These are phyloP conservation scores for Ophiostoma quercus DNA, from an alignment of 2,329 filamentous ascomycete species.

Conservation along the genomic window DNA sequence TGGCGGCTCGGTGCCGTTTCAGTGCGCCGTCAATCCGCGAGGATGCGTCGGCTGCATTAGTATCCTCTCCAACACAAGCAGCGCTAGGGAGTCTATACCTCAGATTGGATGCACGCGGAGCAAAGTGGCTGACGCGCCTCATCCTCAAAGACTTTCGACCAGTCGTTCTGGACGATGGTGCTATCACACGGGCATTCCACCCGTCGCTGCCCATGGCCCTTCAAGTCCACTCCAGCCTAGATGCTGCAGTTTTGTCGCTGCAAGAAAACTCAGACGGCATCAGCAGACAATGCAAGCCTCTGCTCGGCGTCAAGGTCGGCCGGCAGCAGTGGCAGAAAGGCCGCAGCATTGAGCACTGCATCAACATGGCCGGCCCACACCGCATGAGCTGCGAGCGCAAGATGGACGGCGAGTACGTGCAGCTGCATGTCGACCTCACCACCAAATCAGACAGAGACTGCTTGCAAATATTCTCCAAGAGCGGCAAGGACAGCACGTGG, in stretches of 20 bases:
- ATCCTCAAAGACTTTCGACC: slow-evolving; percentile 72
- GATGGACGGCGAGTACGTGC: slow-evolving; percentile 85
- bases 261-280: neutral
- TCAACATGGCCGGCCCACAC: slow-evolving; percentile 53
- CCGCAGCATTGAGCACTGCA: slow-evolving; percentile 68
- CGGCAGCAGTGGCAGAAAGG: slow-evolving; percentile 61
- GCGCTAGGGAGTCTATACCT: slow-evolving; percentile 54
- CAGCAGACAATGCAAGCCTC: slow-evolving; percentile 36
- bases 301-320: slow-evolving; percentile 58
- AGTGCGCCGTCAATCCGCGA: slow-evolving; percentile 59
- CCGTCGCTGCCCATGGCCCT: slow-evolving; percentile 64
- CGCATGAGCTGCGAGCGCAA: slow-evolving; percentile 73
- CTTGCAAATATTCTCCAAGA: slow-evolving; percentile 86
- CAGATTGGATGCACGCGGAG: slow-evolving; percentile 60
- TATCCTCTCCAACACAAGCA: slow-evolving; percentile 28
- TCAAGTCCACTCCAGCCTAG: slow-evolving; percentile 63
- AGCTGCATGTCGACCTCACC: slow-evolving; percentile 71
- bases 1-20: slow-evolving; percentile 65
- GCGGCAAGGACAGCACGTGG: slow-evolving; percentile 77
- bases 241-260: slow-evolving; percentile 41
- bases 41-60: neutral
- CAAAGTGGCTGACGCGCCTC: slow-evolving; percentile 81
- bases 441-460: slow-evolving; percentile 43
- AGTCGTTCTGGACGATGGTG: slow-evolving; percentile 52
- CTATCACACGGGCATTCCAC: slow-evolving; percentile 59